Evolutionary conservation across 2,329 filamentous ascomycete genomes (phyloP), one percentile per base, ranked within the genome.

Genomic region (Ascochyta pisi): DNA sequence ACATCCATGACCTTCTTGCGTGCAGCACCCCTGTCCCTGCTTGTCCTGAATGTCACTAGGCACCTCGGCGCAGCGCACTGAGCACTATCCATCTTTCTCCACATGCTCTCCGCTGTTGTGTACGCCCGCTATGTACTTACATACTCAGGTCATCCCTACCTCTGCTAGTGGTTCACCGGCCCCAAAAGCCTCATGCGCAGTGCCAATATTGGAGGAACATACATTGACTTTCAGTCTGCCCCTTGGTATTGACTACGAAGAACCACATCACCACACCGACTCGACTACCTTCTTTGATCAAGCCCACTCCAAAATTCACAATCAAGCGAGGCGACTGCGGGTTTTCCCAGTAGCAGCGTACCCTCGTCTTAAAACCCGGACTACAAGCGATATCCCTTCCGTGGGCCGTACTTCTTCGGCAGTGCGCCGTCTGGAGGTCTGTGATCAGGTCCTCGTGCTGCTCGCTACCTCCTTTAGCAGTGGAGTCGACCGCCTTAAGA

Each of bases 51-150:
- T 61, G 63, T 60, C 60, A 64, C 64, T 67, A 62, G 59, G 29
- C 58, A 44, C 34, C 57, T 61, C 57, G 61, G 64, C 65, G 67
- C 62, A 61, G 67, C 64, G 65, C 67, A 65, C 65, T 65, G 67
- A 63, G 67, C 70, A 70, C 69, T 68, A 66, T 68, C 65, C 67
- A 63, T 64, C 64, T 61, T 64, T 71, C 70, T 73, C 70, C 73
- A 75, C 71, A 73, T 66, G 65, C 69, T 68, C 66, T 69, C 62
- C 66, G 64, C 65, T 67, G 60, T 62, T 60, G 62, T 70, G 62
- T 66, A 66, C 61, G 61, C 63, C 54, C 57, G 62, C 61, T 63
- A 60, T 65, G 66, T 63, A 66, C 67, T 65, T 72, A 70, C 64
- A 62, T 65, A 65, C 60, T 61, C 62, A 69, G 67, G 66, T 63